Conservation (phyloP, 306 rosid species). For the Rosa rugosa region DNA sequence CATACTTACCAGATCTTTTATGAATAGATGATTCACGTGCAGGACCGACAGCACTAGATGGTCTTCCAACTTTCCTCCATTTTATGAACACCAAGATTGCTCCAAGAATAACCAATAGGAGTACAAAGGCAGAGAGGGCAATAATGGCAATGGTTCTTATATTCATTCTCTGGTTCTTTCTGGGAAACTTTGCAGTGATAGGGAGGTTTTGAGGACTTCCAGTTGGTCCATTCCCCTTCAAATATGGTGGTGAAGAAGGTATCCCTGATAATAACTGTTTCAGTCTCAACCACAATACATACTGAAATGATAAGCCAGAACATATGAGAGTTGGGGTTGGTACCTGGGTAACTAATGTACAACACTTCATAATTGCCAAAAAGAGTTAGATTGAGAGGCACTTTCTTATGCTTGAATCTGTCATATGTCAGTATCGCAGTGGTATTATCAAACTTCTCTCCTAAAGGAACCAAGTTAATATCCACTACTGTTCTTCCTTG, state of each 20-base stretch:
- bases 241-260: conserved; percentile 54
- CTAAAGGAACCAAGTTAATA: conserved; percentile 81
- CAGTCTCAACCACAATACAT: conserved; percentile 37
- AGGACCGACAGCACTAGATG: conserved; percentile 67
- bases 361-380: conserved; percentile 72
- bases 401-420: conserved; percentile 72
- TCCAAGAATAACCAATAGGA: conserved; percentile 65
- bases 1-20: conserved; percentile 72
- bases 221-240: conserved; percentile 48
- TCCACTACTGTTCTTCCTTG: conserved; percentile 76
- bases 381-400: conserved; percentile 66
- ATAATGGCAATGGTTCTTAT: conserved; percentile 58
- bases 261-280: conserved; percentile 60
- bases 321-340: conserved; percentile 25
- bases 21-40: conserved; percentile 53
- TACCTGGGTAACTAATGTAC: conserved; percentile 78
- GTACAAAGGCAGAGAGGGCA: conserved; percentile 69
- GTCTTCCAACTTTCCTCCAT: conserved; percentile 71
- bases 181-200: conserved; percentile 46
- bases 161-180: conserved; percentile 60
- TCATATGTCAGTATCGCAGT: conserved; percentile 66
- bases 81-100: conserved; percentile 52
- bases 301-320: conserved; percentile 24
- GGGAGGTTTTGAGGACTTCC: conserved; percentile 55
- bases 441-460: conserved; percentile 81